A percentile compares a stretch with the other conserved stretches of the same genome.
Evolutionary conservation across 1,284 basidiomycete genomes (phyloP).

Genomic region (Wolfiporia cocos): DNA sequence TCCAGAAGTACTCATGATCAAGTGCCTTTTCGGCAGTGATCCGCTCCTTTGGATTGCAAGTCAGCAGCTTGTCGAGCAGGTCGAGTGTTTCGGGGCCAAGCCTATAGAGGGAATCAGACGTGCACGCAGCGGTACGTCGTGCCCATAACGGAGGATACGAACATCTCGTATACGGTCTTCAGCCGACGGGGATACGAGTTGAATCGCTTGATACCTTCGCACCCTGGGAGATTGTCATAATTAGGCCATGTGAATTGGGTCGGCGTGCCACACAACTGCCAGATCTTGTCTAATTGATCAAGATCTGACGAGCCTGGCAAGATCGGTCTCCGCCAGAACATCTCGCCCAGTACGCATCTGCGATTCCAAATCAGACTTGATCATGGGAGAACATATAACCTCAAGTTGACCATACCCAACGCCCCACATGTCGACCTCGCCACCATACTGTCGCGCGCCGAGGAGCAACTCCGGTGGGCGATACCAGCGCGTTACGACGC

Average conservation of each 20-base stretch:
- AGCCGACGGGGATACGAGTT: constrained; percentile 44
- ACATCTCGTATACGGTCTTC: constrained; percentile 56
- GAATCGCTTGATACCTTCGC: constrained; percentile 71
- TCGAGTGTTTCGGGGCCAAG: constrained; percentile 77
- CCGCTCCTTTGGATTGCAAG: constrained; percentile 88
- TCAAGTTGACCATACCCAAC: constrained; percentile 63
- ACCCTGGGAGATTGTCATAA: constrained; percentile 73
- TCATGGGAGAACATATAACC: neutral
- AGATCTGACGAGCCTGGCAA: constrained; percentile 85
- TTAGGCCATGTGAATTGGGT: constrained; percentile 82
- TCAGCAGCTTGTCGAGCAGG: constrained; percentile 86
- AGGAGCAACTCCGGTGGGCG: constrained; percentile 93
- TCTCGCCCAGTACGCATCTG: constrained; percentile 92
- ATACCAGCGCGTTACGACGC: constrained; percentile 99
- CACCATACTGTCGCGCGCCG: constrained; percentile 86
- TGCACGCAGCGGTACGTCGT: neutral
- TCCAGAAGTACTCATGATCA: constrained; percentile 92
- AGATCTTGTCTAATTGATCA: constrained; percentile 89
- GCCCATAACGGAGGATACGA: constrained; percentile 15
- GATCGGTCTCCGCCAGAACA: constrained; percentile 88
- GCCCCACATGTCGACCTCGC: constrained; percentile 98
- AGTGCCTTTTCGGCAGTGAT: constrained; percentile 87
- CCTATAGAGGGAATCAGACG: constrained; percentile 27
- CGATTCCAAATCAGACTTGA: constrained; percentile 2
- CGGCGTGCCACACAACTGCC: constrained; percentile 83